A percentile compares a stretch with the other conserved stretches of the same genome.
Conservation (phyloP, 345 rosid species). For the Pistacia vera region DNA sequence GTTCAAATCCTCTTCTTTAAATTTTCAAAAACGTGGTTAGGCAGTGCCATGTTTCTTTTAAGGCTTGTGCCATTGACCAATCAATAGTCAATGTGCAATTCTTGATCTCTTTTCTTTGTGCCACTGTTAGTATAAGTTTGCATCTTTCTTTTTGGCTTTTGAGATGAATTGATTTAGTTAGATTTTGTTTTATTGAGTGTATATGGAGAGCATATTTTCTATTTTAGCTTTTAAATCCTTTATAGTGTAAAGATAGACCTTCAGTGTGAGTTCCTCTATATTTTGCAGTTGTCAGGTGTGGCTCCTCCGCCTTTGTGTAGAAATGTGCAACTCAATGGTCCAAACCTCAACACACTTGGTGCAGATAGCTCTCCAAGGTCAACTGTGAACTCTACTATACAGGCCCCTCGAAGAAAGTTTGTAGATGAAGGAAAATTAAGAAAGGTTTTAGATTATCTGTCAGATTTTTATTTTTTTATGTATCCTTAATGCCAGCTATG, state of each 20-base stretch:
- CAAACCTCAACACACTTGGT: slow-evolving; percentile 45
- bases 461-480: background rate
- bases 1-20: background rate
- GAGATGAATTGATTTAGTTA: slow-evolving; percentile 1
- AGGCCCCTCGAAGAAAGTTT: slow-evolving; percentile 95
- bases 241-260: slow-evolving; percentile 14
- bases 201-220: slow-evolving; percentile 10
- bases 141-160: background rate
- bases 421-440: slow-evolving; percentile 98
- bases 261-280: slow-evolving; percentile 7
- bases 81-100: background rate
- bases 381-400: slow-evolving; percentile 75
- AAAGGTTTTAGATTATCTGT: slow-evolving; percentile 54
- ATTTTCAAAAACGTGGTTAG: background rate
- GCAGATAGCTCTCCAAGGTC: slow-evolving; percentile 73
- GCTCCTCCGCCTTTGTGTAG: slow-evolving; percentile 95
- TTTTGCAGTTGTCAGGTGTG: slow-evolving; percentile 75
- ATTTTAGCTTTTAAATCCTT: slow-evolving; percentile 7
- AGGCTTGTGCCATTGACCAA: background rate
- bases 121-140: slow-evolving; percentile 4
- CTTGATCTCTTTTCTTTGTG: background rate
- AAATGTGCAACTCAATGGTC: slow-evolving; percentile 73
- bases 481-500: slow-evolving; percentile 1
- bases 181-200: background rate
- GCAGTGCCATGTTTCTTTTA: background rate